These are phyloP conservation scores for Thyridium curvatum DNA, from an alignment of 2,329 filamentous ascomycete species.

Conservation along the genomic window DNA sequence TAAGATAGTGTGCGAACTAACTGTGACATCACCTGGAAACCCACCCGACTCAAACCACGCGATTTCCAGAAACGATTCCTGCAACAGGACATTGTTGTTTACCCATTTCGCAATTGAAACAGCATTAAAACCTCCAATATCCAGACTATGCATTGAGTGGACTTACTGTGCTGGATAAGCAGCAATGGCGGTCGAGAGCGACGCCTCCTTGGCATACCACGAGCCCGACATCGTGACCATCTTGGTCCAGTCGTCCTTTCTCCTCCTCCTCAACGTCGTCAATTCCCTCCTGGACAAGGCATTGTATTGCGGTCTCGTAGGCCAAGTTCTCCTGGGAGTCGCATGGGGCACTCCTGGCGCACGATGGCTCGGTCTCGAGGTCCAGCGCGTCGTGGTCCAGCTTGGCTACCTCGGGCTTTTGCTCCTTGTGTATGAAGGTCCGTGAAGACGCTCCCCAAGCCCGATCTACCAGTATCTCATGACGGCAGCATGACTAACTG, in stretches of 20 bases:
- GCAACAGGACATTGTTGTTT: too few relatives aligned
- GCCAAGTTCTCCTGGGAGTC: conserved; percentile 65
- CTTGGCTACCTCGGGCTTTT: conserved; percentile 70
- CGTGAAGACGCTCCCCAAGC: neutral
- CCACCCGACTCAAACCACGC: too few relatives aligned
- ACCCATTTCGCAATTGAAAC: too few relatives aligned
- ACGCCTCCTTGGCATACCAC: conserved; percentile 42
- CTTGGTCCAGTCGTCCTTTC: conserved; percentile 53
- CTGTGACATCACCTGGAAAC: too few relatives aligned
- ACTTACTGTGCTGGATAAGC: too few relatives aligned
- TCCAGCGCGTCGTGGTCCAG: conserved; percentile 52
- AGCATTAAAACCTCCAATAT: too few relatives aligned
- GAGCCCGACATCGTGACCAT: conserved; percentile 56
- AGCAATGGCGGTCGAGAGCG: too few relatives aligned
- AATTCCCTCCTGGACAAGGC: conserved; percentile 51
- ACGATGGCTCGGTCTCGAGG: conserved; percentile 46
- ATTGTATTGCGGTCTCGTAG: conserved; percentile 65
- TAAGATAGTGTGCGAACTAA: too few relatives aligned
- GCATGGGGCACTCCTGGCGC: conserved; percentile 63
- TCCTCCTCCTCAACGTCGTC: conserved; percentile 54
- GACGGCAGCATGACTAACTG: neutral
- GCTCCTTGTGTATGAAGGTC: conserved; percentile 64
- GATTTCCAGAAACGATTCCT: too few relatives aligned
- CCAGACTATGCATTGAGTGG: too few relatives aligned
- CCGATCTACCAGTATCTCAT: neutral